Base-by-base conservation (phyloP, 2,329 filamentous ascomycete genomes). In the Diaporthe humulicola region DNA sequence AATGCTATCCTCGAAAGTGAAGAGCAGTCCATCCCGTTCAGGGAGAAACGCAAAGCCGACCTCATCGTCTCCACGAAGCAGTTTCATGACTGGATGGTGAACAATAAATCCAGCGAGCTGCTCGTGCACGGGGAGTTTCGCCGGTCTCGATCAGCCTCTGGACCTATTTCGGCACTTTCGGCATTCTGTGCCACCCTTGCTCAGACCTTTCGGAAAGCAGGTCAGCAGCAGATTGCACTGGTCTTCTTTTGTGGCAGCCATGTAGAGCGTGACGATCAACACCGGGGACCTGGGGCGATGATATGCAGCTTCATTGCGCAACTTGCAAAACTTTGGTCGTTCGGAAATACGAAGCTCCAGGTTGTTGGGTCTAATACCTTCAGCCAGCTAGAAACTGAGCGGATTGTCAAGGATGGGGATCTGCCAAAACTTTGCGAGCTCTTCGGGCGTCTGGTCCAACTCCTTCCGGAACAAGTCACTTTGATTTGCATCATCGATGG, bases 41-140 rank as follows among this genome's bases (percentile, higher is more conserved):
- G 57, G 36, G 57, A 60, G 57, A 60, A 60, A 19, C 57, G 57
- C 14, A 60, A 60, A 19, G 57, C 57, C 12, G 57, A 60, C 14
- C 57, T 60, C 36, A 42, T 42, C n/a, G 57, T 60, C 14, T 60
- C 57, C 36, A 60, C 57, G 6, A 60, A 60, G n/a, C 57, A 60
- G 10, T 60, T 40, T 22, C 57, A 10, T 8, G 57, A 60, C 57
- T 60, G 57, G 57, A 60, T 40, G 36, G 36, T 60, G 36, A 60
- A 2, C 33, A 60, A 60, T n/a, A 40, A 9, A 25, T 60, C 57
- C 33, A 60, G 57, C 57, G 57, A 60, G n/a, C 19, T 60, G 36
- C 57, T 60, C n/a, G n/a, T 60, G 0, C 57, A 60, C 2, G 57
- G 57, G n/a, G 57, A 60, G 19, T 60, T 40, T 3, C 36, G 36